These are phyloP conservation scores for Linum tenue DNA, from an alignment of 345 rosid genomes.

Conservation along the genomic window DNA sequence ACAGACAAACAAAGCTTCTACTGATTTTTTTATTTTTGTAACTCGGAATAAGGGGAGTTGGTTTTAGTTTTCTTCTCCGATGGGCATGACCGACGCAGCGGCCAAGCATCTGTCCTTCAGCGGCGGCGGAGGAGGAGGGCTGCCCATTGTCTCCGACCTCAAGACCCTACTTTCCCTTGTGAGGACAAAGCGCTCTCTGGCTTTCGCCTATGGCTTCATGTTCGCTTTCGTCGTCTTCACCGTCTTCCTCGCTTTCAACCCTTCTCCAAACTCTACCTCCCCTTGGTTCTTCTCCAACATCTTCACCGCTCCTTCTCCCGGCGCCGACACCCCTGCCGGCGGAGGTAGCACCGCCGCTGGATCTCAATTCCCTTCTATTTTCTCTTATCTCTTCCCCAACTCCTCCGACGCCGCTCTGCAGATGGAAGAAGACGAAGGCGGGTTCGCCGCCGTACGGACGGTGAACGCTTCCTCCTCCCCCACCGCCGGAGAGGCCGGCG, in stretches of 20 bases:
- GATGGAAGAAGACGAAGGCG: not conserved
- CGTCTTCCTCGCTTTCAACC: conserved; percentile 52
- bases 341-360: conserved; percentile 22
- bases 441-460: not conserved
- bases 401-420: not conserved
- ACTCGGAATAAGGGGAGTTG: too few relatives aligned
- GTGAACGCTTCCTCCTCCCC: not conserved
- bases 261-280: conserved; percentile 47
- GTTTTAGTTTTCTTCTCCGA: not conserved
- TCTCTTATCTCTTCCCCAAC: conserved; percentile 38
- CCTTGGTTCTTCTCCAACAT: conserved; percentile 44
- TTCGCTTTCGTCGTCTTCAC: conserved; percentile 59
- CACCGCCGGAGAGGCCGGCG: not conserved
- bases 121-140: conserved; percentile 28
- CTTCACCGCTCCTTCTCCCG: conserved; percentile 19
- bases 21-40: not conserved
- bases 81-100: conserved; percentile 45
- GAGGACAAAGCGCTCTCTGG: conserved; percentile 43
- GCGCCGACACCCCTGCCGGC: conserved; percentile 9
- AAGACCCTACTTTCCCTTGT: conserved; percentile 33
- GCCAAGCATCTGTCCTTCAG: conserved; percentile 33
- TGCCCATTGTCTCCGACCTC: conserved; percentile 25
- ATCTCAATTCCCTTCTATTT: conserved; percentile 50
- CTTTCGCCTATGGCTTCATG: conserved; percentile 55
- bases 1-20: not conserved